These are phyloP conservation scores for Luvunga scandens DNA, from an alignment of 345 rosid species.

Conservation along the genomic window DNA sequence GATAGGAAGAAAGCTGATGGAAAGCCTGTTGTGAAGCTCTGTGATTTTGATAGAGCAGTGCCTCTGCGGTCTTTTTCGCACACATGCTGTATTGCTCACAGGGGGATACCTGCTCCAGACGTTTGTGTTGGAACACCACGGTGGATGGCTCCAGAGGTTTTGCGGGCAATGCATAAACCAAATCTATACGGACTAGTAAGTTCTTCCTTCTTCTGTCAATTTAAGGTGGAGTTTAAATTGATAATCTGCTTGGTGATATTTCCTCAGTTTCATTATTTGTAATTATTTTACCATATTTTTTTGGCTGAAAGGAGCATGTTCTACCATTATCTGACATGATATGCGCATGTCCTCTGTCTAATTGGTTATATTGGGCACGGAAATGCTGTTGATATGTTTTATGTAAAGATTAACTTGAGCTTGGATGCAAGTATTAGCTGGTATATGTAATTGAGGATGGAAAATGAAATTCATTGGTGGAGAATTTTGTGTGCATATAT, in stretches of 20 bases:
- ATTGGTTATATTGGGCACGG: not conserved
- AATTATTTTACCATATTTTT: not conserved
- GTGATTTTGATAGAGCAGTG: conserved; percentile 95
- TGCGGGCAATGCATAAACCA: conserved; percentile 63
- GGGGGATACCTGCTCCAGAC: conserved; percentile 75
- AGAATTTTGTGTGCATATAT: not conserved
- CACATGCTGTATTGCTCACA: conserved; percentile 76
- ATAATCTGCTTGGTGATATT: not conserved
- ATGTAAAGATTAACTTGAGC: not conserved
- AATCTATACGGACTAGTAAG: conserved; percentile 73
- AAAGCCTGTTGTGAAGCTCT: conserved; percentile 71
- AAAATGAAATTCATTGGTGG: not conserved
- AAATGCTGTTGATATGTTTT: not conserved
- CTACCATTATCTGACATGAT: not conserved
- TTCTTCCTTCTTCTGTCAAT: conserved; percentile 7
- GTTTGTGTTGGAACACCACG: conserved; percentile 96
- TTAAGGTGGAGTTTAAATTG: not conserved
- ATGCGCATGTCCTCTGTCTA: not conserved
- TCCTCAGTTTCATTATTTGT: not conserved
- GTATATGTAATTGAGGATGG: not conserved
- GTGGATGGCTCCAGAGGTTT: conserved; percentile 99
- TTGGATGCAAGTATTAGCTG: not conserved
- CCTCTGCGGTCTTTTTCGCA: conserved; percentile 78
- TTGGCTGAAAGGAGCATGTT: too few species aligned
- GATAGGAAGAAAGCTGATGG: conserved; percentile 52